A percentile compares a stretch with the other conserved stretches of the same genome.
phyloP scores from a whole-genome alignment of 2,329 filamentous ascomycete genomes.

The Sclerotinia minor region DNA sequence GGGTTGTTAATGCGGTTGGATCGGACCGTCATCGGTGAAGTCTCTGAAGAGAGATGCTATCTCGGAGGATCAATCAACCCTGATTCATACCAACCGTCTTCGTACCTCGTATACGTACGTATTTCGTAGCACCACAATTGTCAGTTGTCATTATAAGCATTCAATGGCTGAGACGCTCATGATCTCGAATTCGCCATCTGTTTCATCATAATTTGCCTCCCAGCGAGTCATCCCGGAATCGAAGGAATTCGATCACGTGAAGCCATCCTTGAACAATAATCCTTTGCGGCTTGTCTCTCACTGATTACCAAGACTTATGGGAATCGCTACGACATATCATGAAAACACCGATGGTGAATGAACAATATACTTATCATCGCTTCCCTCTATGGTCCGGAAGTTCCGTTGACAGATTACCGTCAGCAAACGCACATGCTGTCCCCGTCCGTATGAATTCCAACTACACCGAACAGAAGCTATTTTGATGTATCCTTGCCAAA shows the following conservation, averaged over 20 bases:
- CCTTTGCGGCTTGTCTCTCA: conserved; percentile 11
- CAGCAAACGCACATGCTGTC: neutral
- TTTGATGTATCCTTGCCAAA: neutral
- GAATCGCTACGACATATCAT: neutral
- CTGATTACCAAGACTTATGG: conserved; percentile 18
- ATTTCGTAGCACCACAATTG: conserved; percentile 3
- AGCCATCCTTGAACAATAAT: neutral
- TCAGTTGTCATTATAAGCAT: conserved; percentile 2
- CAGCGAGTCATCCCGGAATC: neutral
- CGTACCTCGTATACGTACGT: conserved; percentile 10
- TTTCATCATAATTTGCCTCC: conserved; percentile 9
- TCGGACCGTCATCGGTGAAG: conserved; percentile 22
- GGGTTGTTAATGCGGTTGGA: neutral
- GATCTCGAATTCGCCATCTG: neutral
- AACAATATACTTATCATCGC: conserved; percentile 7
- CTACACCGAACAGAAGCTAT: neutral
- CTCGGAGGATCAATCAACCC: neutral
- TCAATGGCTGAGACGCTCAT: conserved; percentile 6
- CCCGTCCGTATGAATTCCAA: neutral
- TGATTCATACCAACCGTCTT: conserved; percentile 19
- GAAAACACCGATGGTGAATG: conserved; percentile 13
- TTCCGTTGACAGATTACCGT: conserved; percentile 21
- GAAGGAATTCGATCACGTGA: conserved; percentile 12
- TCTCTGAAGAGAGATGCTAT: conserved; percentile 11
- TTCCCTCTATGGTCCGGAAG: neutral